phyloP scores from a whole-genome alignment of 73 alveolate species.

The Tetrahymena borealis region DNA sequence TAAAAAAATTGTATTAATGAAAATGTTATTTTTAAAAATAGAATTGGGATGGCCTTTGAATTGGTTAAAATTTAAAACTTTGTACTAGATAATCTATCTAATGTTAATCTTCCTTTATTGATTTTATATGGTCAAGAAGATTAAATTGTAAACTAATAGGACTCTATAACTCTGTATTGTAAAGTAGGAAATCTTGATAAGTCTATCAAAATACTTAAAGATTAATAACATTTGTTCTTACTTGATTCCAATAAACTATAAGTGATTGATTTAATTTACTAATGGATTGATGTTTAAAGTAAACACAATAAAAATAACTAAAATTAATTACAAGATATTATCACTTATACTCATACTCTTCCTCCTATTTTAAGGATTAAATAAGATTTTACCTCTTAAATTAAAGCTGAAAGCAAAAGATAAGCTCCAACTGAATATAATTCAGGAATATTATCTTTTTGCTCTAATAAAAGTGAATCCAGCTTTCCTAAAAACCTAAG shows the following conservation, averaged over 20 bases:
- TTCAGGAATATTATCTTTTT: neutral
- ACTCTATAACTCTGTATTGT: neutral
- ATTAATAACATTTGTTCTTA: neutral
- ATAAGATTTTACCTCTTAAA: neutral
- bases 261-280: neutral
- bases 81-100: neutral
- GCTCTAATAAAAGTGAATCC: neutral
- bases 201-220: neutral
- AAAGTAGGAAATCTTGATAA: neutral
- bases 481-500: neutral
- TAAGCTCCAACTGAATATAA: neutral
- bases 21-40: too few species aligned
- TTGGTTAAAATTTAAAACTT: neutral
- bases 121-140: neutral
- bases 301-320: neutral
- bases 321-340: neutral
- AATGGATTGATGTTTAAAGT: neutral
- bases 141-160: neutral
- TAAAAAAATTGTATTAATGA: too few species aligned
- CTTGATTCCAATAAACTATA: neutral
- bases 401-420: neutral
- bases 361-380: too few species aligned
- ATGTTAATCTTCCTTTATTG: neutral
- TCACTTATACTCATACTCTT: neutral
- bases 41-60: neutral